A percentile compares a stretch with the other conserved stretches of the same genome.
phyloP scores from a whole-genome alignment of 805 yeast genomes.

The Suhomyces vadensis region DNA sequence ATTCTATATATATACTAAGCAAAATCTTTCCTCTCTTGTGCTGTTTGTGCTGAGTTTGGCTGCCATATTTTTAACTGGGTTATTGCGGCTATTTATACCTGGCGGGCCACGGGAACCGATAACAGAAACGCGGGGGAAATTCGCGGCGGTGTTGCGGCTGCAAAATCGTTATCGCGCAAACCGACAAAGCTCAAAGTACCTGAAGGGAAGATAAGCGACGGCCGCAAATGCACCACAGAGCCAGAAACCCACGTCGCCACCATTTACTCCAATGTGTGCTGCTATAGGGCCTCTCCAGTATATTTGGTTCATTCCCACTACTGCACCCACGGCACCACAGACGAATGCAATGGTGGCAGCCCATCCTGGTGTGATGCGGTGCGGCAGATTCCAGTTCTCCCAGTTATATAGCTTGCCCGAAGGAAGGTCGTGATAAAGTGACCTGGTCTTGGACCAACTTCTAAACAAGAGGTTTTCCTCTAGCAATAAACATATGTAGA shows the following conservation, averaged over 20 bases:
- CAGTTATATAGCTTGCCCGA: conserved; percentile 26
- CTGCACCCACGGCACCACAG: conserved; percentile 22
- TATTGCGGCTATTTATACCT: background rate
- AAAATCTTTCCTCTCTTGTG: background rate
- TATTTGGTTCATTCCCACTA: conserved; percentile 23
- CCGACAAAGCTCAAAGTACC: conserved; percentile 16
- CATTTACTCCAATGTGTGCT: conserved; percentile 14
- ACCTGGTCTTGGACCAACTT: conserved; percentile 7
- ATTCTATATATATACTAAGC: background rate
- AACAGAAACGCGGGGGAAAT: background rate
- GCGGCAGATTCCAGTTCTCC: conserved; percentile 30
- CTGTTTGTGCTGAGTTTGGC: background rate
- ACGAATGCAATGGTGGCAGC: conserved; percentile 16
- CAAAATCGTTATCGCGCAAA: conserved; percentile 18
- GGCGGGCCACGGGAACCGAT: background rate
- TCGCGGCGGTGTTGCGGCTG: no score
- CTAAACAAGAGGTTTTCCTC: conserved; percentile 78
- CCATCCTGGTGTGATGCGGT: conserved; percentile 21
- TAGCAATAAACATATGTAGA: conserved; percentile 67
- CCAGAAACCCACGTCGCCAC: conserved; percentile 26
- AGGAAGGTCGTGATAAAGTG: conserved; percentile 10
- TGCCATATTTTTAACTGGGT: background rate
- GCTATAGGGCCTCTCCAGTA: conserved; percentile 22
- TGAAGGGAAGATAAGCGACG: conserved; percentile 15
- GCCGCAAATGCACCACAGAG: conserved; percentile 20